phyloP scores from a whole-genome alignment of 306 rosid genomes.

The Fagus sylvatica region DNA sequence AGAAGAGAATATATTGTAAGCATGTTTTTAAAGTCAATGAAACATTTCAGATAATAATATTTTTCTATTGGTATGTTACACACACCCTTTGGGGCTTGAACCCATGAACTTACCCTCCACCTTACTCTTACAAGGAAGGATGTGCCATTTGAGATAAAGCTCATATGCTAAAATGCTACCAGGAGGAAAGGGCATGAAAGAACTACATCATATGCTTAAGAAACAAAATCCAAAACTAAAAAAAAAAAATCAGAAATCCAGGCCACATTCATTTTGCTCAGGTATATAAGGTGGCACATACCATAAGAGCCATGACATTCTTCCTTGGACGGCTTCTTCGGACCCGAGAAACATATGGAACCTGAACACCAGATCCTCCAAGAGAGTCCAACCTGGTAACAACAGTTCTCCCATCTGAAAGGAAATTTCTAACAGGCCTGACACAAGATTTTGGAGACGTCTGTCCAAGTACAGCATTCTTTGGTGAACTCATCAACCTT shows the following conservation, averaged over 20 bases:
- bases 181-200: background rate
- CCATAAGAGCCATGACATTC: slow-evolving; percentile 71
- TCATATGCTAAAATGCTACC: too few species aligned
- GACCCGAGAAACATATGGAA: slow-evolving; percentile 85
- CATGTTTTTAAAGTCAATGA: too few species aligned
- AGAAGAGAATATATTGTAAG: too few species aligned
- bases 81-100: too few species aligned
- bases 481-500: slow-evolving; percentile 44
- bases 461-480: slow-evolving; percentile 40
- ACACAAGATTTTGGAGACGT: slow-evolving; percentile 37
- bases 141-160: too few species aligned
- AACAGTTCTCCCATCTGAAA: slow-evolving; percentile 56
- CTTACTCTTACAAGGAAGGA: too few species aligned
- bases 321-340: slow-evolving; percentile 97
- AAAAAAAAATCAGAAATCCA: background rate
- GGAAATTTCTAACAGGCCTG: slow-evolving; percentile 48
- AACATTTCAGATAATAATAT: too few species aligned
- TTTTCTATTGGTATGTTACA: too few species aligned
- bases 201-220: background rate
- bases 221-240: slow-evolving; percentile 11
- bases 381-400: slow-evolving; percentile 71
- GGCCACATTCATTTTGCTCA: slow-evolving; percentile 2
- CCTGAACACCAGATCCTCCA: slow-evolving; percentile 75
- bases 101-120: too few species aligned
- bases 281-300: slow-evolving; percentile 40